Base-by-base conservation (phyloP, 176 grass and related monocot genomes). In the Avena eriantha region DNA sequence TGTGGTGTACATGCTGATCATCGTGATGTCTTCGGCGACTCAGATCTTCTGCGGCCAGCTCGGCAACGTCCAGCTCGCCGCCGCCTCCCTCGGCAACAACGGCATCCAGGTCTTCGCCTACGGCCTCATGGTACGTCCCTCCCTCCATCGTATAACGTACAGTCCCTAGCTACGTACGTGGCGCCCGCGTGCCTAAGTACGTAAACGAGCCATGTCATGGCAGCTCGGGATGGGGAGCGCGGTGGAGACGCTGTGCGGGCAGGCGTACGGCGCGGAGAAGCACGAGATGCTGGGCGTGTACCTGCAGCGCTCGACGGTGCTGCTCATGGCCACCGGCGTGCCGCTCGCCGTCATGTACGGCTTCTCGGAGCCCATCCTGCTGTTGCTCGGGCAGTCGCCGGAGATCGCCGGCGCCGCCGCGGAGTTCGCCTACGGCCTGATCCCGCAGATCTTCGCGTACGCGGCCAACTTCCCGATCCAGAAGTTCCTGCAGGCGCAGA, bases 371-470 rank as follows among this genome's bases (percentile, higher is more conserved):
- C 93, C 93, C 6, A 69, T 98, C 54, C 93, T 98, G 8, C 73
- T 87, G 35, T 81, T 93, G 0, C 87, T 95, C 14, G 95, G 93
- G 13, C 87, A 95, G 80, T 95, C 95, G 11, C 83, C 91, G 41
- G 93, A 93, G 88, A 98, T 98, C 67, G 86, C 95, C 54, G 77
- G 82, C 55, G 95, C 91, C 41, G 93, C 95, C 1, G 89, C 95
- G 7, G 47, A 82, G 59, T 98, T 95, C 82, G 78, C 91, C 58
- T 92, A 86, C 35, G 95, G 95, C 56, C 92, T 98, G 23, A 93
- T 98, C 83, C 95, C 95, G 69, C 95, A 98, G 84, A 98, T 98
- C 87, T 98, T 98, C 77, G 95, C 95, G 14, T 98, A 95, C 81
- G 93, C 91, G 10, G 83, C 72, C 50, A 95, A 95, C 81, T 95